Conservation (phyloP, 495 filamentous ascomycete genomes). For the Aspergillus diversus region DNA sequence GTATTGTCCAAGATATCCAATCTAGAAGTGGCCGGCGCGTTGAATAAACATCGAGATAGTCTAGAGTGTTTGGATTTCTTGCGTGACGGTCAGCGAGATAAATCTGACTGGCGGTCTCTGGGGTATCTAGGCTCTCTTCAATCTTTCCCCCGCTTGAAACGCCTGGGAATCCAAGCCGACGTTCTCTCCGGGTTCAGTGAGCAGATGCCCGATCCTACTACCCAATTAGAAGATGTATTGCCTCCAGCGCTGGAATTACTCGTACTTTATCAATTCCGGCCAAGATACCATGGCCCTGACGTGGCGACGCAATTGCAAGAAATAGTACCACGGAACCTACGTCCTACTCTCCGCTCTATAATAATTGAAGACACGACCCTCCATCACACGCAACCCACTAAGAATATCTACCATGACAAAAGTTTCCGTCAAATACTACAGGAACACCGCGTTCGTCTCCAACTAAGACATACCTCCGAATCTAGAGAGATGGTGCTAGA, state of each 20-base stretch:
- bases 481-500: neutral
- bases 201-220: neutral
- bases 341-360: neutral
- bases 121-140: neutral
- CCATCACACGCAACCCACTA: neutral
- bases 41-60: slow-evolving; percentile 1
- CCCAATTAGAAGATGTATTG: neutral
- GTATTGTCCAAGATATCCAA: slow-evolving; percentile 2
- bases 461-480: neutral
- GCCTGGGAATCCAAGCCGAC: neutral
- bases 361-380: neutral
- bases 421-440: neutral
- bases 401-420: neutral
- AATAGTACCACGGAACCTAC: neutral
- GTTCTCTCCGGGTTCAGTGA: neutral
- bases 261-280: neutral
- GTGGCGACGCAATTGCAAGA: neutral
- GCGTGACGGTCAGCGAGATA: neutral
- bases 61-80: slow-evolving; percentile 7
- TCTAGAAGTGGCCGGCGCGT: neutral
- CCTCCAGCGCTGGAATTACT: neutral
- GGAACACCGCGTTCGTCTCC: neutral
- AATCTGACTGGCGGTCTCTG: neutral
- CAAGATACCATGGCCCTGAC: neutral
- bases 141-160: neutral